Evolutionary conservation across 2,329 filamentous ascomycete species (phyloP).

Genomic region (Gnomoniopsis smithogilvyi): DNA sequence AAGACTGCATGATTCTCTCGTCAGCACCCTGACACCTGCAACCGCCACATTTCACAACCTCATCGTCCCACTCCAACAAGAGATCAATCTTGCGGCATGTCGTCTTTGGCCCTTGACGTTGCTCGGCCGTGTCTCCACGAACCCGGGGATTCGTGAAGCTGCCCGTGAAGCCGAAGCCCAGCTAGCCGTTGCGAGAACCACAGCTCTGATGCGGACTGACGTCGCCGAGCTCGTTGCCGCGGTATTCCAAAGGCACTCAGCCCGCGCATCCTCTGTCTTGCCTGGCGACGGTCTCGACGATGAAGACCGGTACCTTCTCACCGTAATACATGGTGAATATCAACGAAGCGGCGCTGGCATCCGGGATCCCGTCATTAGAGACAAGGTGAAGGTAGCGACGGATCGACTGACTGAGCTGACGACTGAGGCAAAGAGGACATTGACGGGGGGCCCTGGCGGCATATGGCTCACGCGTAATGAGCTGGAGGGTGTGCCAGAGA

Average conservation of each 20-base stretch:
- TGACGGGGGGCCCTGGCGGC: background rate
- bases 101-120: background rate
- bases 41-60: background rate
- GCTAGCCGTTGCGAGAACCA: background rate
- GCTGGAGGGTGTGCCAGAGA: background rate
- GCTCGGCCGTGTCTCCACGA: background rate
- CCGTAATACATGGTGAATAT: background rate
- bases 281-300: background rate
- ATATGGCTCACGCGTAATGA: background rate
- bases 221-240: background rate
- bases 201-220: background rate
- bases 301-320: background rate
- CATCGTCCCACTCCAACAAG: background rate
- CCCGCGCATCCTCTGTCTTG: background rate
- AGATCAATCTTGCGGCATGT: background rate
- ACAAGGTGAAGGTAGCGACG: background rate
- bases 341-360: background rate
- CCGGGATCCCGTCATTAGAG: background rate
- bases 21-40: background rate
- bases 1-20: background rate
- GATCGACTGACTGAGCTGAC: background rate
- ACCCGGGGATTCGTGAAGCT: background rate
- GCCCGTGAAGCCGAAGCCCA: background rate
- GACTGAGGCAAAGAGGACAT: background rate
- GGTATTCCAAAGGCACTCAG: background rate